Percentiles rank a stretch among this genome's conserved stretches.
phyloP scores from a whole-genome alignment of 306 rosid species.

The Lathyrus sativus region DNA sequence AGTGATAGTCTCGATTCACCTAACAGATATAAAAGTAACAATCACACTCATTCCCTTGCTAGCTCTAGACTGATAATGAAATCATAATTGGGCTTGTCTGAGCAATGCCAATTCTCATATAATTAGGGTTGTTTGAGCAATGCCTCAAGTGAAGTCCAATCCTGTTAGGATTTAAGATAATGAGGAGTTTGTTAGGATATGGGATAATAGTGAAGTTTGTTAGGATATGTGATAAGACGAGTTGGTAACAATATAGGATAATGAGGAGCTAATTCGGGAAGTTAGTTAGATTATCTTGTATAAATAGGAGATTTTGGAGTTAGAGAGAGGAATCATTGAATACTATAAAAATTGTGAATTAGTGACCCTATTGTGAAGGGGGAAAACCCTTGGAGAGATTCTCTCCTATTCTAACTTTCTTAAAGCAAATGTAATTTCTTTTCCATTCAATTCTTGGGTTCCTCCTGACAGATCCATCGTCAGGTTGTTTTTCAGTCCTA shows the following conservation, averaged over 20 bases:
- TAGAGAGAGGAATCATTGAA: background rate
- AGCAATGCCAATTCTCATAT: constrained; percentile 1
- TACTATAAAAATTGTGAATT: no score
- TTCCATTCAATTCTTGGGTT: background rate
- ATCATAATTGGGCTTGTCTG: constrained; percentile 5
- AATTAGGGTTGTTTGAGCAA: constrained; percentile 23
- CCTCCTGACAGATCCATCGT: background rate
- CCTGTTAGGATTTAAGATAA: background rate
- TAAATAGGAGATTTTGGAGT: background rate
- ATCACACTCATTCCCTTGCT: constrained; percentile 21
- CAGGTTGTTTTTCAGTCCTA: background rate
- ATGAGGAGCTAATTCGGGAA: background rate
- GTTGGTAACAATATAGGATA: background rate
- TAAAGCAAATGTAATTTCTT: background rate
- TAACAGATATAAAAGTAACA: constrained; percentile 20
- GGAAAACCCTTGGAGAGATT: background rate
- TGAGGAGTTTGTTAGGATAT: background rate
- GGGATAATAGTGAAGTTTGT: background rate
- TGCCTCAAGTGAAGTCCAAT: constrained; percentile 17
- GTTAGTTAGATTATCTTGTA: background rate
- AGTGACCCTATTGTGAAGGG: background rate
- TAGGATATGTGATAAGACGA: background rate
- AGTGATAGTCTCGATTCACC: background rate
- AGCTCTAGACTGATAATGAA: constrained; percentile 6
- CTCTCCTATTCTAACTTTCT: background rate